A percentile compares a stretch with the other conserved stretches of the same genome.
phyloP scores from a whole-genome alignment of 1,284 basidiomycete genomes.

The Naganishia sp. region DNA sequence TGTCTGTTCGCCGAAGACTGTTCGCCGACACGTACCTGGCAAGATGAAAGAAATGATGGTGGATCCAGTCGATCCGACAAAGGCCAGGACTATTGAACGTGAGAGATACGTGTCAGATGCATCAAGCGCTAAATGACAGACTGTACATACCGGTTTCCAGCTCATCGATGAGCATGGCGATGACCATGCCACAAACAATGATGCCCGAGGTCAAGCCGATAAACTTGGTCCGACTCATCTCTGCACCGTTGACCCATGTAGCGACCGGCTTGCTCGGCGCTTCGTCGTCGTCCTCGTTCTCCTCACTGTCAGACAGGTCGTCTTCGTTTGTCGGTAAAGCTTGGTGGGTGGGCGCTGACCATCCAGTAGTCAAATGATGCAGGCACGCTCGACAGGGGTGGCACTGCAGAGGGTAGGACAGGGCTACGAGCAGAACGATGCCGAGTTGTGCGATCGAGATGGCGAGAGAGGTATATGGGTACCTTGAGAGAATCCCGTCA shows the following conservation, averaged over 20 bases:
- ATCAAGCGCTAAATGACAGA: no score
- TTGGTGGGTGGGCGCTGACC: constrained; percentile 37
- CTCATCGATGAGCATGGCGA: constrained; percentile 81
- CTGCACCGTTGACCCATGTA: constrained; percentile 59
- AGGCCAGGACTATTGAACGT: constrained; percentile 72
- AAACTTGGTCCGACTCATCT: constrained; percentile 75
- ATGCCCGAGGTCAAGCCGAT: constrained; percentile 71
- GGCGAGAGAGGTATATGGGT: constrained; percentile 87
- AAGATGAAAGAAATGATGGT: constrained; percentile 97
- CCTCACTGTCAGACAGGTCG: constrained; percentile 42
- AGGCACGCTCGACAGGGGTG: constrained; percentile 91
- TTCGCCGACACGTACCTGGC: constrained; percentile 68
- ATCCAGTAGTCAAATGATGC: constrained; percentile 69
- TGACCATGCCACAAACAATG: constrained; percentile 62
- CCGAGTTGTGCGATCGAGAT: constrained; percentile 91
- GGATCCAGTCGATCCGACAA: constrained; percentile 94
- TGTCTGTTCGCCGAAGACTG: constrained; percentile 70
- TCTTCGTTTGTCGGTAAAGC: constrained; percentile 41
- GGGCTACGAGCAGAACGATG: constrained; percentile 84
- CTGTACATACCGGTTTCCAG: constrained; percentile 72
- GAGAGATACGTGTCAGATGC: constrained; percentile 5
- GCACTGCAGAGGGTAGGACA: constrained; percentile 89
- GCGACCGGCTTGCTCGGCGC: constrained; percentile 47
- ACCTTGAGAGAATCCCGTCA: constrained; percentile 60
- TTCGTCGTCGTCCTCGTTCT: constrained; percentile 58